These are phyloP conservation scores for Aspergillus ustus DNA, from an alignment of 2,329 filamentous ascomycete genomes.

Conservation along the genomic window DNA sequence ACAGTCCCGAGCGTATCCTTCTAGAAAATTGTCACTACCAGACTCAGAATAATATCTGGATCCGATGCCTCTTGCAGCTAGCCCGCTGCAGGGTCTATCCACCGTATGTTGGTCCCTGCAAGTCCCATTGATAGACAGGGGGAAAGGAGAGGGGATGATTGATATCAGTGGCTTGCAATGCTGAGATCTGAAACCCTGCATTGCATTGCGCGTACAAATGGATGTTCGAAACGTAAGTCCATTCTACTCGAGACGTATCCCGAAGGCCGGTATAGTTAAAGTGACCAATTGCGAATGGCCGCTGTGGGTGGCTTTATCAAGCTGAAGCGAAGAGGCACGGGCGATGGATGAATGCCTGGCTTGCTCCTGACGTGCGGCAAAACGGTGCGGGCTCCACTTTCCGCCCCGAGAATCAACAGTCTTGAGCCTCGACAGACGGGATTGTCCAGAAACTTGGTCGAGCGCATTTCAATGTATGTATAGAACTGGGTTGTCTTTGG, in stretches of 20 bases:
- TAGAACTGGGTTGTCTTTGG: no score
- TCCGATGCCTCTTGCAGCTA: neutral
- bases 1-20: neutral
- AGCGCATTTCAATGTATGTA: no score
- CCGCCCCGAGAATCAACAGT: neutral
- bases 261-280: neutral
- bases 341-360: neutral
- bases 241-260: conserved; percentile 7
- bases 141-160: neutral
- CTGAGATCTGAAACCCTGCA: neutral
- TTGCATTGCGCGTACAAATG: conserved; percentile 6
- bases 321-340: neutral
- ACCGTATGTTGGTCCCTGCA: neutral
- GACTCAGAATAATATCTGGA: neutral
- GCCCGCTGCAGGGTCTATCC: conserved; percentile 12
- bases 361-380: neutral
- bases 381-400: neutral
- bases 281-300: neutral
- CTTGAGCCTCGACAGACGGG: no score
- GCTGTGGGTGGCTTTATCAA: neutral
- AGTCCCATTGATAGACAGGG: neutral
- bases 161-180: neutral
- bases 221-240: neutral
- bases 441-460: no score
- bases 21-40: neutral